Percentiles rank a stretch among this genome's conserved stretches.
Evolutionary conservation across 2,329 filamentous ascomycete species (phyloP).

Genomic region (Microdochium paspali): DNA sequence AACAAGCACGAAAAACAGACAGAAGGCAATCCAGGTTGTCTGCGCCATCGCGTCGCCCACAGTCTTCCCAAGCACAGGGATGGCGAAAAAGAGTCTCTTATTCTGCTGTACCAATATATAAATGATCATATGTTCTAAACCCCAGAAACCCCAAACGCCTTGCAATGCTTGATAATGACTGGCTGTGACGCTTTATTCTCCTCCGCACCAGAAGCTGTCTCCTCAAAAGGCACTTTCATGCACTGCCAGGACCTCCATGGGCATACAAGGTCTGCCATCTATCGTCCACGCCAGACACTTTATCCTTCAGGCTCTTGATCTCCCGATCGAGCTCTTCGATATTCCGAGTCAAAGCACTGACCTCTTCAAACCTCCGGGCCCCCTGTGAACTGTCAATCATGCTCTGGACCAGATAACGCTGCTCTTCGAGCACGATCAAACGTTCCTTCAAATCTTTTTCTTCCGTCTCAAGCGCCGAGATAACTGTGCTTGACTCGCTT

Average conservation of each 20-base stretch:
- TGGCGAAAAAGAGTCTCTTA: no score
- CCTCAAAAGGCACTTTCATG: neutral
- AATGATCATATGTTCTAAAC: no score
- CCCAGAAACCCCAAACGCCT: no score
- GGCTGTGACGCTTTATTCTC: neutral
- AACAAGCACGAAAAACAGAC: no score
- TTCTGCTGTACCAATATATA: no score
- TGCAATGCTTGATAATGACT: no score
- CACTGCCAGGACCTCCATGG: constrained; percentile 9
- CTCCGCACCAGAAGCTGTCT: no score
- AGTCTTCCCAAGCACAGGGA: no score
- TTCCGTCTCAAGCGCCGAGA: constrained; percentile 62
- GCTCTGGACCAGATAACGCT: constrained; percentile 77
- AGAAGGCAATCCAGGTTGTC: no score
- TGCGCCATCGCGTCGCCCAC: no score
- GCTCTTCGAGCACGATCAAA: constrained; percentile 80
- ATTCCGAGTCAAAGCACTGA: constrained; percentile 69
- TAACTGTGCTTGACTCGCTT: constrained; percentile 41
- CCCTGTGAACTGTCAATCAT: constrained; percentile 75
- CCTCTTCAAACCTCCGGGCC: constrained; percentile 76
- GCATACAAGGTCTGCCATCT: constrained; percentile 44
- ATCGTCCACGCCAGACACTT: constrained; percentile 57
- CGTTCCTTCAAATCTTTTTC: constrained; percentile 74
- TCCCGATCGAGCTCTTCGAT: constrained; percentile 73
- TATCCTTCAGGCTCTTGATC: constrained; percentile 58